Evolutionary conservation across 1,139 yeast species (phyloP).

Genomic region (Geotrichum cucujoidarum): DNA sequence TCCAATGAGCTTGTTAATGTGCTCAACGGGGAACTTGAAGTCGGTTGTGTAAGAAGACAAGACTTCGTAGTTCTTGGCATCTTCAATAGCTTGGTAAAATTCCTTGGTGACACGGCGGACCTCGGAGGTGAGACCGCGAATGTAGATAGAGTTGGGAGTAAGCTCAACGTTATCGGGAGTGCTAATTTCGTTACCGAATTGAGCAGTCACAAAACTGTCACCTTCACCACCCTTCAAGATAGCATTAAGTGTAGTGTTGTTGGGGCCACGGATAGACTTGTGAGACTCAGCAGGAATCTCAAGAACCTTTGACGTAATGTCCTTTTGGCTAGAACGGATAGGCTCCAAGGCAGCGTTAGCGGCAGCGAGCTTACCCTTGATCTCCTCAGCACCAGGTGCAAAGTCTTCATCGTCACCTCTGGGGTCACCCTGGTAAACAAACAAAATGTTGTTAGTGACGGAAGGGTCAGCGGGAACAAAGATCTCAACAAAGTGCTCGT

Average conservation of each 20-base stretch:
- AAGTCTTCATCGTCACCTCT: slow-evolving; percentile 41
- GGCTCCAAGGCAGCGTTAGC: slow-evolving; percentile 50
- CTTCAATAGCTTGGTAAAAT: slow-evolving; percentile 53
- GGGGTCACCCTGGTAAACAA: slow-evolving; percentile 38
- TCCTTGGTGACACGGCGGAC: slow-evolving; percentile 52
- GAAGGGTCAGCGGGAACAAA: slow-evolving; percentile 48
- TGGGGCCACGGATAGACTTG: slow-evolving; percentile 53
- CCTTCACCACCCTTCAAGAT: slow-evolving; percentile 39
- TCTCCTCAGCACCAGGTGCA: slow-evolving; percentile 42
- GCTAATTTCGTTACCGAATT: slow-evolving; percentile 25
- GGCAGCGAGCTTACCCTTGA: slow-evolving; percentile 36
- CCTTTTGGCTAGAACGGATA: slow-evolving; percentile 56
- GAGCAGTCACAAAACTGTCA: slow-evolving; percentile 28
- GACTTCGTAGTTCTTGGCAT: slow-evolving; percentile 58
- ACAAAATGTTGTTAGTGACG: slow-evolving; percentile 39
- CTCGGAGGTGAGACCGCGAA: slow-evolving; percentile 59
- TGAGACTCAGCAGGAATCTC: slow-evolving; percentile 54
- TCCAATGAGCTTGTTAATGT: slow-evolving; percentile 81
- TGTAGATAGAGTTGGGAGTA: slow-evolving; percentile 48
- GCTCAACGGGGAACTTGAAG: slow-evolving; percentile 58
- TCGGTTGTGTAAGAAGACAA: slow-evolving; percentile 54
- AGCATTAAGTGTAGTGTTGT: slow-evolving; percentile 43
- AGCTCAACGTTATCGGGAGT: slow-evolving; percentile 36
- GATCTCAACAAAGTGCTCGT: slow-evolving; percentile 48
- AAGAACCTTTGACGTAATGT: slow-evolving; percentile 50